Evolutionary conservation across 768 basidiomycete species (phyloP).

Genomic region (Collybia sordida): DNA sequence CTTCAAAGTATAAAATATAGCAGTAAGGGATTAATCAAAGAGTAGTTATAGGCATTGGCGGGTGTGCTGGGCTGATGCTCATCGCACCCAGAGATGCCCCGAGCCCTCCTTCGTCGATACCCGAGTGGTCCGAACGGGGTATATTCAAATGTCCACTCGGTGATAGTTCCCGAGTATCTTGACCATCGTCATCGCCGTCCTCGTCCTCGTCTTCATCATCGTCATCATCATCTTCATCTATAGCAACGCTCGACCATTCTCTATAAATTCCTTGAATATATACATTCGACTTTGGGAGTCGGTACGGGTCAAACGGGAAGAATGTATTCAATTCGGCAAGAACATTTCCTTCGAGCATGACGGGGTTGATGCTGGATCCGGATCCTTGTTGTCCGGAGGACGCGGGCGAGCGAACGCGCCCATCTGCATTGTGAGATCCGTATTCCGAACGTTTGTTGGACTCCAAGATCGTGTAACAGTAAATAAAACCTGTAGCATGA

Average conservation of each 20-base stretch:
- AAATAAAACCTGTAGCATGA: conserved; percentile 86
- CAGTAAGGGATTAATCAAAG: conserved; percentile 12
- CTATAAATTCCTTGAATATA: conserved; percentile 87
- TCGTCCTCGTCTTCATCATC: conserved; percentile 58
- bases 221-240: conserved; percentile 72
- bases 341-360: conserved; percentile 32
- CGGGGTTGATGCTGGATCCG: conserved; percentile 15
- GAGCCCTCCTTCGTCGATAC: conserved; percentile 49
- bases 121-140: conserved; percentile 11
- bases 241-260: conserved; percentile 85
- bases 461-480: conserved; percentile 91
- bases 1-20: background rate
- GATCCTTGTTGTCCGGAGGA: conserved; percentile 1
- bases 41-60: conserved; percentile 9
- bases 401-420: conserved; percentile 2
- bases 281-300: conserved; percentile 71
- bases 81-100: conserved; percentile 74
- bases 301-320: conserved; percentile 99
- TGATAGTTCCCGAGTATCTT: conserved; percentile 10
- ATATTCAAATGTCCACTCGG: conserved; percentile 15
- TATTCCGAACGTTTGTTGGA: conserved; percentile 76
- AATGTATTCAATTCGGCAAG: conserved; percentile 84
- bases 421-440: conserved; percentile 21
- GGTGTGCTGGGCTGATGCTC: conserved; percentile 73
- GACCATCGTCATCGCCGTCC: conserved; percentile 39